phyloP scores from a whole-genome alignment of 2,329 filamentous ascomycete species.

The Pseudogymnoascus sp. region DNA sequence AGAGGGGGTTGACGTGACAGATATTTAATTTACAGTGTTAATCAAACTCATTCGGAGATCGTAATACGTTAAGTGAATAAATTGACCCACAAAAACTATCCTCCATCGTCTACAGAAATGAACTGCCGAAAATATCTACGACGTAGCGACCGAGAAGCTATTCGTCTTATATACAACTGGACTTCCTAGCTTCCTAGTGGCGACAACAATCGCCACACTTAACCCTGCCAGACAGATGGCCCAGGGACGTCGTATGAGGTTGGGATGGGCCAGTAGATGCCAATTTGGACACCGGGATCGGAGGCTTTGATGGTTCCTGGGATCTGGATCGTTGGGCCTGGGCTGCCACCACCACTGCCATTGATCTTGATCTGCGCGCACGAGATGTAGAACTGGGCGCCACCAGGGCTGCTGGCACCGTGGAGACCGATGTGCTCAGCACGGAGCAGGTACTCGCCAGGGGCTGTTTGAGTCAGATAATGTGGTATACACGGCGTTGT shows the following conservation, averaged over 20 bases:
- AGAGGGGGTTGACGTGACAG: no score
- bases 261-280: neutral
- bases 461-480: neutral
- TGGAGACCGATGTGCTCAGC: constrained; percentile 29
- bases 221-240: constrained; percentile 26
- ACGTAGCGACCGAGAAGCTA: no score
- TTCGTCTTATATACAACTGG: no score
- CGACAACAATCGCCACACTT: neutral
- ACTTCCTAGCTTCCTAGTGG: neutral
- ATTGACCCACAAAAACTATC: neutral
- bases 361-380: constrained; percentile 22
- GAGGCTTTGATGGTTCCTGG: constrained; percentile 20
- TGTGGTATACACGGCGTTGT: neutral
- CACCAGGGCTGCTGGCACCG: constrained; percentile 15
- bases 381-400: no score
- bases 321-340: constrained; percentile 19
- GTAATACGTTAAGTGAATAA: neutral
- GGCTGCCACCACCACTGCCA: constrained; percentile 18
- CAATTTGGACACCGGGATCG: constrained; percentile 20
- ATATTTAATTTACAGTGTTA: neutral
- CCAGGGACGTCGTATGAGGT: constrained; percentile 31
- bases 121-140: neutral
- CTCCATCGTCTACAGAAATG: neutral
- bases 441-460: constrained; percentile 14
- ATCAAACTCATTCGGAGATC: neutral